Evolutionary conservation across 2,329 filamentous ascomycete species (phyloP).

Genomic region (Paraconiothyrium sp.): DNA sequence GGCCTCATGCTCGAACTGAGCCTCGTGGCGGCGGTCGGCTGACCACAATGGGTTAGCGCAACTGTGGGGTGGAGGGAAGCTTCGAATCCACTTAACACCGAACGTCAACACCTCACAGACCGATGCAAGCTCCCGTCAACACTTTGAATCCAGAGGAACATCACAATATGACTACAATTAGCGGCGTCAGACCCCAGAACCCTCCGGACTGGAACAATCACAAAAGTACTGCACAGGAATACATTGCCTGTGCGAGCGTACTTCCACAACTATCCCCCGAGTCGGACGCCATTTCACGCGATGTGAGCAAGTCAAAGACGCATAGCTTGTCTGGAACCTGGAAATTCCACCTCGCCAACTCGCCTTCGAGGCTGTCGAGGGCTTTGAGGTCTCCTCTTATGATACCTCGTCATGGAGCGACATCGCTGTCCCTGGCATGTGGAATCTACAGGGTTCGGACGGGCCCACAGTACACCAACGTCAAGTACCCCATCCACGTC

Average conservation of each 20-base stretch:
- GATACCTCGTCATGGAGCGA: conserved; percentile 58
- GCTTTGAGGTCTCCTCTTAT: conserved; percentile 44
- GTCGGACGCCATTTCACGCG: conserved; percentile 58
- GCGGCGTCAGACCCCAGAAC: conserved; percentile 24
- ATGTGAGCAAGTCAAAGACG: conserved; percentile 44
- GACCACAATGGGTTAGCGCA: conserved; percentile 3
- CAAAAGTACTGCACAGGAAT: conserved; percentile 66
- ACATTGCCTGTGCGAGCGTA: conserved; percentile 66
- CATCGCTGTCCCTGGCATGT: conserved; percentile 72
- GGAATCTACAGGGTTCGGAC: conserved; percentile 75
- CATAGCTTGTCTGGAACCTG: conserved; percentile 49
- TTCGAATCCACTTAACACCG: conserved; percentile 1
- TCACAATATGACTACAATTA: conserved; percentile 12
- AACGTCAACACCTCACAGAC: neutral
- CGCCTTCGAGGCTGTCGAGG: conserved; percentile 47
- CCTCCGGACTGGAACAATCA: conserved; percentile 71
- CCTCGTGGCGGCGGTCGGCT: conserved; percentile 9
- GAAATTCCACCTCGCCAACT: conserved; percentile 52
- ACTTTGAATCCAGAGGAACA: neutral
- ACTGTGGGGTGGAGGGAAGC: conserved; percentile 10
- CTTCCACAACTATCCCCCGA: conserved; percentile 64
- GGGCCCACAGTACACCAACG: conserved; percentile 74
- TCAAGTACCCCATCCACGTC: conserved; percentile 72
- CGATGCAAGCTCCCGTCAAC: neutral
- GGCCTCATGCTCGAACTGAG: conserved; percentile 13